phyloP scores from a whole-genome alignment of 163 green algal genomes.

The Smithsoniella earleae region DNA sequence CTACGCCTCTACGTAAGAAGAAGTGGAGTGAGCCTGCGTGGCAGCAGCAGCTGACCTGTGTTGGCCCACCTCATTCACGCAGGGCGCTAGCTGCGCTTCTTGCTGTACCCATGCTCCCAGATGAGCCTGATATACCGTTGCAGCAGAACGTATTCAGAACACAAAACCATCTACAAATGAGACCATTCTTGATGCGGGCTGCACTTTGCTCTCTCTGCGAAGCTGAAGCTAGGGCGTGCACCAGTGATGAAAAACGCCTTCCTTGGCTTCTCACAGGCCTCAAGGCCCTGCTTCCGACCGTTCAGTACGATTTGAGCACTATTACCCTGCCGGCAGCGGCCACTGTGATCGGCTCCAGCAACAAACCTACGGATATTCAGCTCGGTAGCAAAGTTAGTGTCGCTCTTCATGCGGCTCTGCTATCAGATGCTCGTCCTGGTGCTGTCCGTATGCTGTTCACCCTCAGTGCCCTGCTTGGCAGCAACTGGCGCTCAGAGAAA shows the following conservation, averaged over 20 bases:
- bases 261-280: neutral
- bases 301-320: neutral
- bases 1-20: neutral
- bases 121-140: neutral
- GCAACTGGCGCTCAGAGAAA: neutral
- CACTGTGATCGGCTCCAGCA: too few species aligned
- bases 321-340: too few species aligned
- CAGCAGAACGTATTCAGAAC: neutral
- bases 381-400: too few species aligned
- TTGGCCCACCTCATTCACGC: neutral
- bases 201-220: conserved; percentile 1
- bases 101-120: neutral
- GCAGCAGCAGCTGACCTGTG: conserved; percentile 13
- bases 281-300: neutral
- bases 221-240: neutral
- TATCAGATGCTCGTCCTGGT: neutral
- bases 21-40: neutral
- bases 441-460: neutral
- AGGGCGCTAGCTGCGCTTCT: conserved; percentile 10
- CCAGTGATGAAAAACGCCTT: neutral
- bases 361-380: too few species aligned
- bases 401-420: neutral
- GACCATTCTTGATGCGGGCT: conserved; percentile 12
- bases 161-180: neutral
- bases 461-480: neutral